phyloP scores from a whole-genome alignment of 2,329 filamentous ascomycete genomes.

The Diaporthe ampelina region DNA sequence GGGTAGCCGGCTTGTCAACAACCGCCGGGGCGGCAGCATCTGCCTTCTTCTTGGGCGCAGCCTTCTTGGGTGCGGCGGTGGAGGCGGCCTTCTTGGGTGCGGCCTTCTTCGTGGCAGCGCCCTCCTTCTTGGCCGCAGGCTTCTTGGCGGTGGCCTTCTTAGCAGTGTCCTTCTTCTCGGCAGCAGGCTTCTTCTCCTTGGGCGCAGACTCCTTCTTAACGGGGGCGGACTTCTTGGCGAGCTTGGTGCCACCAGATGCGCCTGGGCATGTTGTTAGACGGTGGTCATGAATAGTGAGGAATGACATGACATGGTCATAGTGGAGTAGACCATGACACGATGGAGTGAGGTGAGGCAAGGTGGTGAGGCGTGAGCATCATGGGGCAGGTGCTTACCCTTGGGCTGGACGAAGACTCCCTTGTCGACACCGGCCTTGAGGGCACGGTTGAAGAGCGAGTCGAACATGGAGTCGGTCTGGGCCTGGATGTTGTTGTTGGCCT shows the following conservation, averaged over 20 bases:
- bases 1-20: slow-evolving; percentile 76
- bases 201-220: slow-evolving; percentile 51
- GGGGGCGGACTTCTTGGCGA: slow-evolving; percentile 65
- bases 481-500: slow-evolving; percentile 65
- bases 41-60: slow-evolving; percentile 45
- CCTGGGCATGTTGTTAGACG: slow-evolving; percentile 59
- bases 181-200: slow-evolving; percentile 51
- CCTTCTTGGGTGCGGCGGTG: slow-evolving; percentile 59
- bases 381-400: slow-evolving; percentile 74
- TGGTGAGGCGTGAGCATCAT: slow-evolving; percentile 50
- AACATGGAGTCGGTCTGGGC: slow-evolving; percentile 68
- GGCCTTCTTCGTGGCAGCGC: slow-evolving; percentile 59
- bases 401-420: slow-evolving; percentile 90
- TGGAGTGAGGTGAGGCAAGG: neutral
- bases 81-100: slow-evolving; percentile 60
- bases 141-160: slow-evolving; percentile 57
- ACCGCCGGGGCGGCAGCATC: slow-evolving; percentile 67
- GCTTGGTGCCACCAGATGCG: slow-evolving; percentile 91
- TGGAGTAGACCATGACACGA: neutral
- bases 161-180: slow-evolving; percentile 46
- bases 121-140: slow-evolving; percentile 50
- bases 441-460: slow-evolving; percentile 86
- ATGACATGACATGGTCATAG: neutral
- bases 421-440: slow-evolving; percentile 84
- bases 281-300: neutral